Evolutionary conservation across 2,329 filamentous ascomycete genomes (phyloP).

Genomic region (Aspergillus sp.): DNA sequence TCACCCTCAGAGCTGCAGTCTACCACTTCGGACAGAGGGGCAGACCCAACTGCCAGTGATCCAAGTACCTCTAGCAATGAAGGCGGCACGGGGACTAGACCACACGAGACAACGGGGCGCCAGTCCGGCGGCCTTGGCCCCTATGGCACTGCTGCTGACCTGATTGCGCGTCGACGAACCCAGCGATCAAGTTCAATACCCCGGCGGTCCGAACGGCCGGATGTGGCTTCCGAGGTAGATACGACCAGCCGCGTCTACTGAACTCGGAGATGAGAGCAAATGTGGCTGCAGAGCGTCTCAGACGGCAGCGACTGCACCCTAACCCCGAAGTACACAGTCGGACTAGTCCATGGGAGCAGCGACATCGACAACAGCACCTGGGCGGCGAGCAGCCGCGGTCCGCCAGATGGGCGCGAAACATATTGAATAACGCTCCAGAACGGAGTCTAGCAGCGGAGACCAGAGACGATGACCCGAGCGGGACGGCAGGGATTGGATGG

Average conservation of each 20-base stretch:
- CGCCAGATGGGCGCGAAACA: conserved; percentile 29
- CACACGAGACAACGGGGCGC: conserved; percentile 9
- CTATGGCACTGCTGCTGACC: conserved; percentile 10
- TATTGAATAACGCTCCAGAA: conserved; percentile 27
- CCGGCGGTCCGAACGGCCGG: conserved; percentile 21
- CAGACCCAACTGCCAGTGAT: conserved; percentile 14
- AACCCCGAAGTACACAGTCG: conserved; percentile 23
- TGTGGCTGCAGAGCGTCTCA: conserved; percentile 30
- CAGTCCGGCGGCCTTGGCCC: conserved; percentile 15
- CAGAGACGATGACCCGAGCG: conserved; percentile 29
- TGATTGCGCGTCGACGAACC: conserved; percentile 17
- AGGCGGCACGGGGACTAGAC: conserved; percentile 7
- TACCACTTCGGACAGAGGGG: conserved; percentile 12
- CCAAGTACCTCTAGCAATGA: conserved; percentile 16
- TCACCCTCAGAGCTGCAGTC: conserved; percentile 32
- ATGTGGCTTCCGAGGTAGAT: conserved; percentile 15
- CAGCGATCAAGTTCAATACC: conserved; percentile 29
- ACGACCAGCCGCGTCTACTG: conserved; percentile 19
- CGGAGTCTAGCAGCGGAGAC: conserved; percentile 20
- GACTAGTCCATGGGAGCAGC: conserved; percentile 20
- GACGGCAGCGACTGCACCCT: conserved; percentile 27
- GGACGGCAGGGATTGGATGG: conserved; percentile 41
- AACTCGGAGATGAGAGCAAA: conserved; percentile 28
- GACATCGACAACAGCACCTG: conserved; percentile 25
- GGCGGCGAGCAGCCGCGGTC: conserved; percentile 27